A percentile compares a stretch with the other conserved stretches of the same genome.
phyloP scores from a whole-genome alignment of 176 grass and related monocot species.

The Juncus inflexus region DNA sequence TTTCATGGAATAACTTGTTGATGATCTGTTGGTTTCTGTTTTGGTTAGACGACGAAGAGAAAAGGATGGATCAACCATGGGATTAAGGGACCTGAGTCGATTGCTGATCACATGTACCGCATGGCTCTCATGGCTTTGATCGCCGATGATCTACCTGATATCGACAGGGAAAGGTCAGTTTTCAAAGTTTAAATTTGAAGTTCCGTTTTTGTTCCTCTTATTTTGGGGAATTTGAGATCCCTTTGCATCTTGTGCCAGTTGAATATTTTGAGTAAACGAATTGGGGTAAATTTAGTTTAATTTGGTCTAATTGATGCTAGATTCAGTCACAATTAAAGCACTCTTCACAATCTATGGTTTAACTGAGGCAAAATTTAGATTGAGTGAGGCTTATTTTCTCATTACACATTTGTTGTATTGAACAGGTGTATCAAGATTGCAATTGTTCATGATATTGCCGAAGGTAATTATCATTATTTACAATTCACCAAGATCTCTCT shows the following conservation, averaged over 20 bases:
- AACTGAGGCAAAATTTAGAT: background rate
- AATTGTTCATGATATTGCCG: conserved; percentile 97
- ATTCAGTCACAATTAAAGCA: background rate
- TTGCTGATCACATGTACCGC: conserved; percentile 97
- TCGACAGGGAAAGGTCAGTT: conserved; percentile 80
- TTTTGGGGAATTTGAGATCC: background rate
- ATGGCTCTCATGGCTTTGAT: conserved; percentile 94
- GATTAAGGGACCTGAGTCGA: conserved; percentile 81
- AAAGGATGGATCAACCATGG: conserved; percentile 94
- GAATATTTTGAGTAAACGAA: background rate
- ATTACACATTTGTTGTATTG: background rate
- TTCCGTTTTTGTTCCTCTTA: background rate
- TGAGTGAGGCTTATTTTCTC: background rate
- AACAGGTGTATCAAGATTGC: conserved; percentile 97
- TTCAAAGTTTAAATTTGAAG: conserved; percentile 1
- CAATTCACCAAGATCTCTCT: background rate
- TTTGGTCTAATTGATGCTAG: conserved; percentile 1
- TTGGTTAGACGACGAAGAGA: conserved; percentile 76
- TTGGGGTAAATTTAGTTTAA: background rate
- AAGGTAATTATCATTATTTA: conserved; percentile 45
- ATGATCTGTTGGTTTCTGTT: background rate
- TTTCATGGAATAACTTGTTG: background rate
- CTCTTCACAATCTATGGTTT: background rate
- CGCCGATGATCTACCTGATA: conserved; percentile 48
- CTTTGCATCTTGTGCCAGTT: background rate